These are phyloP conservation scores for Penicillium samsonianum DNA, from an alignment of 495 filamentous ascomycete species.

Conservation along the genomic window DNA sequence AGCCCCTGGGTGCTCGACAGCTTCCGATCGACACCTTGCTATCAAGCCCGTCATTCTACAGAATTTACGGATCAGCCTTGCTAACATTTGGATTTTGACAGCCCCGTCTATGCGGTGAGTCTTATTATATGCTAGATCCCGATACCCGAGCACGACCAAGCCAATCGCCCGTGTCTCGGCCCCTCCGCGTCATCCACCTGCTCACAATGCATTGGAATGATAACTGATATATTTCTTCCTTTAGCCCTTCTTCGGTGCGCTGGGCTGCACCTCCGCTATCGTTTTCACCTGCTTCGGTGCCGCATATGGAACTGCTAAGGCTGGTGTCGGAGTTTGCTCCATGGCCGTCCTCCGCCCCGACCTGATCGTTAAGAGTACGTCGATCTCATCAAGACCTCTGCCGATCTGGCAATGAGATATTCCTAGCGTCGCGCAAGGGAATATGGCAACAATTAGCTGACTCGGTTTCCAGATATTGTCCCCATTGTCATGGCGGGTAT, in stretches of 20 bases:
- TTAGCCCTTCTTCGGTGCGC: constrained; percentile 98
- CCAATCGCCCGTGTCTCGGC: constrained; percentile 21
- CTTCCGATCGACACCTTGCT: constrained; percentile 31
- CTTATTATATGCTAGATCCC: constrained; percentile 18
- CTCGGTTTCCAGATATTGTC: constrained; percentile 74
- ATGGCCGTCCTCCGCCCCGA: constrained; percentile 98
- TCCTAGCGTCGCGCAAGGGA: not conserved
- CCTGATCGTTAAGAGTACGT: constrained; percentile 98
- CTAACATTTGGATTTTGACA: constrained; percentile 51
- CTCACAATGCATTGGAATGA: constrained; percentile 13
- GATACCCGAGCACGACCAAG: constrained; percentile 9
- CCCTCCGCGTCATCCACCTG: constrained; percentile 15
- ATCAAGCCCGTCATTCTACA: constrained; percentile 10
- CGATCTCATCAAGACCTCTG: not conserved
- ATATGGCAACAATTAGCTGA: constrained; percentile 20
- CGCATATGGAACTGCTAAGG: constrained; percentile 98
- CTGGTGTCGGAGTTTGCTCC: constrained; percentile 95
- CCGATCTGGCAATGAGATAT: not conserved
- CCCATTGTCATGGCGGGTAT: constrained; percentile 99
- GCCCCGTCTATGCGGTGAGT: constrained; percentile 99
- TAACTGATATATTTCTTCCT: constrained; percentile 32
- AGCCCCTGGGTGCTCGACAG: constrained; percentile 32
- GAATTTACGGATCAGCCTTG: constrained; percentile 25
- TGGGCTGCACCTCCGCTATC: constrained; percentile 97
- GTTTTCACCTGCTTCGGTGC: constrained; percentile 99